Evolutionary conservation across 1,284 basidiomycete genomes (phyloP).

Genomic region (Microbotryum violaceum): DNA sequence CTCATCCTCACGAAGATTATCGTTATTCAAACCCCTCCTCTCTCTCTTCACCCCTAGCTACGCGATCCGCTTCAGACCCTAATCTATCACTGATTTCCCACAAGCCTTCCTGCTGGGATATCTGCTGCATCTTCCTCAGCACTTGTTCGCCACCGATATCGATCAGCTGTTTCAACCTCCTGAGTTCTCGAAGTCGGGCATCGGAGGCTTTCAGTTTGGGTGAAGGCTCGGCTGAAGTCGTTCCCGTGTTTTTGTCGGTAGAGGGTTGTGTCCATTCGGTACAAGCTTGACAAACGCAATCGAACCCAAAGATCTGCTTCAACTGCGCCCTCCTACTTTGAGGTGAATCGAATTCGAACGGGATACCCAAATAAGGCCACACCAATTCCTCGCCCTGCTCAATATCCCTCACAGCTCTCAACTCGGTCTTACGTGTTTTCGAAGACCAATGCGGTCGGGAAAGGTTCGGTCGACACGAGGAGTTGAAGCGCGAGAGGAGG

Average conservation of each 20-base stretch:
- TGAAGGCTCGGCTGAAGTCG: background rate
- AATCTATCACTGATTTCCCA: slow-evolving; percentile 16
- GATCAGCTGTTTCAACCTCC: slow-evolving; percentile 17
- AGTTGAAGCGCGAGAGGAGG: slow-evolving; percentile 31
- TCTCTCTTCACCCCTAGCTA: too few relatives aligned
- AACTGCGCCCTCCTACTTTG: slow-evolving; percentile 19
- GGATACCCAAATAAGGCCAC: slow-evolving; percentile 20
- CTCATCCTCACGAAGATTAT: too few relatives aligned
- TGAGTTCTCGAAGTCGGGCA: slow-evolving; percentile 12
- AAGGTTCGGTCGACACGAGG: slow-evolving; percentile 29
- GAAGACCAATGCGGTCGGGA: slow-evolving; percentile 28
- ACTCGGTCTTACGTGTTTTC: slow-evolving; percentile 4
- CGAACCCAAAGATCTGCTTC: slow-evolving; percentile 33
- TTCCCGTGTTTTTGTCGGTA: too few relatives aligned
- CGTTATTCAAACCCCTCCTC: too few relatives aligned
- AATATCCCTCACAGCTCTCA: slow-evolving; percentile 28
- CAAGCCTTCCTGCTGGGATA: slow-evolving; percentile 17
- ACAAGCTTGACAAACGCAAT: slow-evolving; percentile 22
- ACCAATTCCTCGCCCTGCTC: slow-evolving; percentile 27
- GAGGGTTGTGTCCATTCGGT: too few relatives aligned
- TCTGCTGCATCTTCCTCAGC: slow-evolving; percentile 4
- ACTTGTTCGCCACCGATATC: background rate
- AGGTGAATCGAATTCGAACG: slow-evolving; percentile 24
- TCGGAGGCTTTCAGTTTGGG: slow-evolving; percentile 4
- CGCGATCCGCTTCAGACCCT: too few relatives aligned